Evolutionary conservation across 768 basidiomycete genomes (phyloP).

Genomic region (Imleria badia): DNA sequence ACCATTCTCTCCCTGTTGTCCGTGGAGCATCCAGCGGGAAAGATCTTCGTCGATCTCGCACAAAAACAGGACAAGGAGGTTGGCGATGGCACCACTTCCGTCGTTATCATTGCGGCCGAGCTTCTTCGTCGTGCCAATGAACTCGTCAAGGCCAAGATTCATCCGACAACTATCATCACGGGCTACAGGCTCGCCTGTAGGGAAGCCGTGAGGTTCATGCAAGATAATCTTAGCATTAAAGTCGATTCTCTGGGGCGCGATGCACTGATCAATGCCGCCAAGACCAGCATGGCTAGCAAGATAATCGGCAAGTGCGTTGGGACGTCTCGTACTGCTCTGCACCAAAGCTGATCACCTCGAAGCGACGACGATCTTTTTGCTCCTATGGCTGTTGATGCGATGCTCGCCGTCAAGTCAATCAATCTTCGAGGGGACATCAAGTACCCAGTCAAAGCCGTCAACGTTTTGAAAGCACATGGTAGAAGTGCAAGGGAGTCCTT

Average conservation of each 20-base stretch:
- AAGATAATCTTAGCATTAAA: constrained; percentile 94
- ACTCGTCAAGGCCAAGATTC: constrained; percentile 96
- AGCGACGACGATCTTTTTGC: constrained; percentile 98
- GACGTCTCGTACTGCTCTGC: not conserved
- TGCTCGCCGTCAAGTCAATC: constrained; percentile 94
- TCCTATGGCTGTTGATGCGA: constrained; percentile 98
- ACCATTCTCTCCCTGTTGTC: constrained; percentile 94
- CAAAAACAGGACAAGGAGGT: constrained; percentile 99
- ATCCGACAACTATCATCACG: constrained; percentile 98
- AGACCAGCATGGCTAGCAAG: constrained; percentile 99
- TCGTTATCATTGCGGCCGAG: constrained; percentile 98
- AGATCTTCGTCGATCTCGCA: constrained; percentile 96
- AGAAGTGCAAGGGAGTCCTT: constrained; percentile 93
- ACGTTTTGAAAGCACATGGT: constrained; percentile 96
- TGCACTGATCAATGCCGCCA: constrained; percentile 92
- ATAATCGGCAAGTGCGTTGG: constrained; percentile 88
- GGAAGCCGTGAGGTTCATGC: constrained; percentile 97
- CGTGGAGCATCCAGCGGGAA: constrained; percentile 95
- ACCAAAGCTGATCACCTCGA: constrained; percentile 5
- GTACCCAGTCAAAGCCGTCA: constrained; percentile 99
- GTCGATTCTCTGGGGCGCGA: constrained; percentile 91
- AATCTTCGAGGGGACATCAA: constrained; percentile 95
- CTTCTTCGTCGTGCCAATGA: constrained; percentile 95
- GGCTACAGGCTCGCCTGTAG: constrained; percentile 96
- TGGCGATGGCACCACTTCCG: constrained; percentile 98